Conservation (phyloP, 345 rosid species). For the Pistacia atlantica region DNA sequence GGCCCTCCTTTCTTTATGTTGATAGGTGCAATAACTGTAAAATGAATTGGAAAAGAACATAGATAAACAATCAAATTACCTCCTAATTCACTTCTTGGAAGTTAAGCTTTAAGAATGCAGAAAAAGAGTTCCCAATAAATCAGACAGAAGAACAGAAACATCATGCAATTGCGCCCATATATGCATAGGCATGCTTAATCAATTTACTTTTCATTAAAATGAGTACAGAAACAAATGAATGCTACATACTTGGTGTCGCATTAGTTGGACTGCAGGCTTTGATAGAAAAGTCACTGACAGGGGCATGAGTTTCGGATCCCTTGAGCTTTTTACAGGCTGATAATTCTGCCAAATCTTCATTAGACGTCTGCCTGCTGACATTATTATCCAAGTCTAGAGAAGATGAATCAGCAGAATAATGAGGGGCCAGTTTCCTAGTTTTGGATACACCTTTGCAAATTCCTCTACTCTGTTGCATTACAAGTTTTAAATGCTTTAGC, state of each 20-base stretch:
- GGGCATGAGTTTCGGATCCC: conserved; percentile 21
- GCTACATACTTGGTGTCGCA: conserved; percentile 40
- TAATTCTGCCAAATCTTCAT: conserved; percentile 24
- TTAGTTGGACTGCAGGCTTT: conserved; percentile 9
- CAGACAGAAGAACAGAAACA: neutral
- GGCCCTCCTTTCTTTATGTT: conserved; percentile 85
- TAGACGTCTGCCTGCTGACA: conserved; percentile 14
- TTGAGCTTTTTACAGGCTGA: conserved; percentile 32
- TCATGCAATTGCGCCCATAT: neutral
- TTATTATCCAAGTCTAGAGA: neutral
- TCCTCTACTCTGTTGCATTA: conserved; percentile 54
- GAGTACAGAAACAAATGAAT: neutral
- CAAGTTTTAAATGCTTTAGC: conserved; percentile 16
- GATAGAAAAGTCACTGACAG: conserved; percentile 14
- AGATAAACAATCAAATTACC: neutral
- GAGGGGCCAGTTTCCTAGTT: conserved; percentile 36
- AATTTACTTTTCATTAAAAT: neutral
- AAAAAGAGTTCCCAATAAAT: neutral
- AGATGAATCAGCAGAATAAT: conserved; percentile 11
- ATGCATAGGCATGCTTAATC: neutral
- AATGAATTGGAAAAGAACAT: neutral
- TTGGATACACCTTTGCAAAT: conserved; percentile 40
- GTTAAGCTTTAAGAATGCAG: neutral
- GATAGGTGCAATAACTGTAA: conserved; percentile 60
- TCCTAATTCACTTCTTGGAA: too few relatives aligned